These are phyloP conservation scores for Chaetothyriales sp. DNA, from an alignment of 2,329 filamentous ascomycete genomes.

Conservation along the genomic window DNA sequence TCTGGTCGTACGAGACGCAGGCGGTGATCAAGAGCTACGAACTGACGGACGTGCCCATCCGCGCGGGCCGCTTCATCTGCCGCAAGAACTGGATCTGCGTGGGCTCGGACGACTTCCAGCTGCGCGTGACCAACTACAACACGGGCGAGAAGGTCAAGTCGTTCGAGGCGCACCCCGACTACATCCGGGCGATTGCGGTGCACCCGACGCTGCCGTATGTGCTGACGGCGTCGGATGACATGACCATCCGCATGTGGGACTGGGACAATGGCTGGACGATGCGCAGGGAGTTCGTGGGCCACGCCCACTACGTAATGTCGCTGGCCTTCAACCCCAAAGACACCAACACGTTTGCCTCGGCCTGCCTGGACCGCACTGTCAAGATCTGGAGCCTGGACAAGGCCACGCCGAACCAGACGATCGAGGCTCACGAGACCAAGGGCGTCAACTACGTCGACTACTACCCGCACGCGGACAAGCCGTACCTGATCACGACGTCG, in stretches of 20 bases:
- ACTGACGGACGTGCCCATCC: conserved; percentile 92
- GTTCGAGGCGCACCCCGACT: conserved; percentile 61
- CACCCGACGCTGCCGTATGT: conserved; percentile 94
- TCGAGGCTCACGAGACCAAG: conserved; percentile 94
- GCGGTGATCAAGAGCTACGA: conserved; percentile 98
- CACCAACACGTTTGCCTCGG: conserved; percentile 64
- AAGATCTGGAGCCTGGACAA: conserved; percentile 97
- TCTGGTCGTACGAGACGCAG: conserved; percentile 96
- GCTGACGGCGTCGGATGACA: conserved; percentile 90
- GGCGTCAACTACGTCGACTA: conserved; percentile 97
- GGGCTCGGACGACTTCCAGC: conserved; percentile 81
- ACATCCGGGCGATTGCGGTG: conserved; percentile 91
- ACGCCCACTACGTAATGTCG: conserved; percentile 86
- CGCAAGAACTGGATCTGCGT: conserved; percentile 99
- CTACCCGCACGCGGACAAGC: conserved; percentile 55
- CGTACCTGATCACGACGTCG: conserved; percentile 87
- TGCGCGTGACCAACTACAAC: conserved; percentile 97
- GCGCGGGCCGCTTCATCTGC: conserved; percentile 89
- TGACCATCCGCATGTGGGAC: conserved; percentile 98
- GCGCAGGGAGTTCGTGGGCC: conserved; percentile 90
- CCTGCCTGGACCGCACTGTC: conserved; percentile 89
- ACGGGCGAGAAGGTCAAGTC: conserved; percentile 67
- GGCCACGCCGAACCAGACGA: conserved; percentile 85
- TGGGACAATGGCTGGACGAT: conserved; percentile 99
- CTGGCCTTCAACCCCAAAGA: conserved; percentile 96